Conservation (phyloP, 441 rosid species). For the Pelargonium citronellum region DNA sequence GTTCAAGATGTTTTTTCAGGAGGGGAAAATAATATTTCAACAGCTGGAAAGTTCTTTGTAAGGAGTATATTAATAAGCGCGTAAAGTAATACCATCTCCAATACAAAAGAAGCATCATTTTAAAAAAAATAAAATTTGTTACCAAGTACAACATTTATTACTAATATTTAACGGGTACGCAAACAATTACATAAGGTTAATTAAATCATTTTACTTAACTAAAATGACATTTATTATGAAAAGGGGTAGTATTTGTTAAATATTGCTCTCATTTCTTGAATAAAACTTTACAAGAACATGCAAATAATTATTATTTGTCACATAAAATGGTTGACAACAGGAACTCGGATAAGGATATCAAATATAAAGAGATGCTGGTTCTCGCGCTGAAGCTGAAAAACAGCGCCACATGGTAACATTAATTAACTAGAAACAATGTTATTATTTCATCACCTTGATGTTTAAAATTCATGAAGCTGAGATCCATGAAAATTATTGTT, state of each 20-base stretch:
- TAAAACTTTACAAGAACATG: no score
- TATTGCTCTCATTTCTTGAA: no score
- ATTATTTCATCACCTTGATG: neutral
- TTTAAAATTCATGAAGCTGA: neutral
- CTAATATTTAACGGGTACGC: no score
- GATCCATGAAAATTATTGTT: neutral
- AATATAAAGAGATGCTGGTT: neutral
- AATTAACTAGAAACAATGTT: neutral
- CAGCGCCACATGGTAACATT: neutral
- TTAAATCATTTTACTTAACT: no score
- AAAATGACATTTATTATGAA: no score
- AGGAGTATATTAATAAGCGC: neutral
- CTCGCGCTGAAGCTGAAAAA: neutral
- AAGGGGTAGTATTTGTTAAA: no score
- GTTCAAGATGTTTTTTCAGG: neutral
- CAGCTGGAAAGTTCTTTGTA: neutral
- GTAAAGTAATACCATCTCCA: no score
- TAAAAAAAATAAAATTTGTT: no score
- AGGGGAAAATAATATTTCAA: neutral
- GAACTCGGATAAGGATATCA: neutral
- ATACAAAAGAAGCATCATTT: no score
- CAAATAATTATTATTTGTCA: no score
- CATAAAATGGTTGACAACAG: neutral
- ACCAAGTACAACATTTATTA: no score
- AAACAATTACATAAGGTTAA: no score